A percentile compares a stretch with the other conserved stretches of the same genome.
Evolutionary conservation across 164 flowering plant species (phyloP).

Genomic region (Piper betle): DNA sequence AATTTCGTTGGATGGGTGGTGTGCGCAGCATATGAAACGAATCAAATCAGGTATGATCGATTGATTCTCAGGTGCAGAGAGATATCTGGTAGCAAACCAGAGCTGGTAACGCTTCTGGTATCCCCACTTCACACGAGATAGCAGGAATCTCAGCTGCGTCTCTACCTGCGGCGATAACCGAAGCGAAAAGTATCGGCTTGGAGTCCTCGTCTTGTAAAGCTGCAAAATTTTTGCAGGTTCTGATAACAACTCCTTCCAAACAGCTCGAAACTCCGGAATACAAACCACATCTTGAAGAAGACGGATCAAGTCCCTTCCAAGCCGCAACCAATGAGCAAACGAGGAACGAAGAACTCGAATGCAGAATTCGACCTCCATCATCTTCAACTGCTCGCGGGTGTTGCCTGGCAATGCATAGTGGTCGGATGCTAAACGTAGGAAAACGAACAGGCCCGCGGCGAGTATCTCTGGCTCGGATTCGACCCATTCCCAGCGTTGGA

Average conservation of each 20-base stretch:
- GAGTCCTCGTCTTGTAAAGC: conserved; percentile 42
- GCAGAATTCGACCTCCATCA: conserved; percentile 67
- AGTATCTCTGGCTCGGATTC: conserved; percentile 26
- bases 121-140: conserved; percentile 69
- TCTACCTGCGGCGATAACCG: conserved; percentile 83
- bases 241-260: conserved; percentile 60
- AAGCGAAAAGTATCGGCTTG: conserved; percentile 53
- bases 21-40: conserved; percentile 81
- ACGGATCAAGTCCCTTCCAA: conserved; percentile 77
- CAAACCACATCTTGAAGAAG: conserved; percentile 57
- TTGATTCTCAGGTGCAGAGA: conserved; percentile 41
- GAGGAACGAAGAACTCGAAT: conserved; percentile 47
- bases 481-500: neutral
- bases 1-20: conserved; percentile 73
- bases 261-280: conserved; percentile 50
- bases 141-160: conserved; percentile 62
- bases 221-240: conserved; percentile 43
- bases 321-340: conserved; percentile 48
- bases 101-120: conserved; percentile 54
- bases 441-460: conserved; percentile 40
- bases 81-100: conserved; percentile 75
- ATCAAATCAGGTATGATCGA: conserved; percentile 53
- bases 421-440: conserved; percentile 54
- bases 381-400: conserved; percentile 29
- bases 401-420: conserved; percentile 35